A percentile compares a stretch with the other conserved stretches of the same genome.
These are phyloP conservation scores for Rhynchospora breviuscula DNA, from an alignment of 176 grass and related monocot genomes.

Conservation along the genomic window DNA sequence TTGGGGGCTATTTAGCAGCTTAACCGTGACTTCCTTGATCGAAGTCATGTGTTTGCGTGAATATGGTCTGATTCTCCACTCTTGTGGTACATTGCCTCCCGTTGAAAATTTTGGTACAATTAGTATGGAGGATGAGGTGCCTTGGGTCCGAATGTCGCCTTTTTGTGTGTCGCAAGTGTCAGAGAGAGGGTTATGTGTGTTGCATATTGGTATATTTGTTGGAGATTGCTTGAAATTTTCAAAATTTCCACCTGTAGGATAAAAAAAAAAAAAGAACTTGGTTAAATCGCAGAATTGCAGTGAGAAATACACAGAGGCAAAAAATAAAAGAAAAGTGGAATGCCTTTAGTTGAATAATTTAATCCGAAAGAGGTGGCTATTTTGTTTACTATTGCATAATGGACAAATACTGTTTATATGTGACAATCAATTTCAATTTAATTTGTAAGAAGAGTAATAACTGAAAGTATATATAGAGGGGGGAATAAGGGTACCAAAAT, in stretches of 20 bases:
- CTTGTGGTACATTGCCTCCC: not conserved
- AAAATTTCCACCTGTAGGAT: constrained; percentile 18
- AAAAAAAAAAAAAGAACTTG: no score
- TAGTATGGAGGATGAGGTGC: constrained; percentile 31
- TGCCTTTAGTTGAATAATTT: not conserved
- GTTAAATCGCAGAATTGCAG: not conserved
- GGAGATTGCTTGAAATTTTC: constrained; percentile 24
- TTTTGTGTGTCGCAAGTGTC: constrained; percentile 58
- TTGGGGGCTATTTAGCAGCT: constrained; percentile 14
- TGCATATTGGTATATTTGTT: constrained; percentile 28
- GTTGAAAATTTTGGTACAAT: constrained; percentile 21
- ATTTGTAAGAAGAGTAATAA: not conserved
- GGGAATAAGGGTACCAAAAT: constrained; percentile 31
- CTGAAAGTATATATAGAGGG: not conserved
- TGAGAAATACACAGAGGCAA: no score
- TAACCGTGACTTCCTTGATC: constrained; percentile 41
- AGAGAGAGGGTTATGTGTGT: constrained; percentile 30
- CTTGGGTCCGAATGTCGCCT: constrained; percentile 65
- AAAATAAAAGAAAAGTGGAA: no score
- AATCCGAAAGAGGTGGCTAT: not conserved
- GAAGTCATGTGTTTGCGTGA: constrained; percentile 36
- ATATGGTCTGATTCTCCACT: constrained; percentile 57
- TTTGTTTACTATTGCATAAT: not conserved
- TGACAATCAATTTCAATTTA: no score
- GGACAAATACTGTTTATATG: not conserved